A percentile compares a stretch with the other conserved stretches of the same genome.
These are phyloP conservation scores for Aureobasidium subglaciale DNA, from an alignment of 2,329 filamentous ascomycete genomes.

Conservation along the genomic window DNA sequence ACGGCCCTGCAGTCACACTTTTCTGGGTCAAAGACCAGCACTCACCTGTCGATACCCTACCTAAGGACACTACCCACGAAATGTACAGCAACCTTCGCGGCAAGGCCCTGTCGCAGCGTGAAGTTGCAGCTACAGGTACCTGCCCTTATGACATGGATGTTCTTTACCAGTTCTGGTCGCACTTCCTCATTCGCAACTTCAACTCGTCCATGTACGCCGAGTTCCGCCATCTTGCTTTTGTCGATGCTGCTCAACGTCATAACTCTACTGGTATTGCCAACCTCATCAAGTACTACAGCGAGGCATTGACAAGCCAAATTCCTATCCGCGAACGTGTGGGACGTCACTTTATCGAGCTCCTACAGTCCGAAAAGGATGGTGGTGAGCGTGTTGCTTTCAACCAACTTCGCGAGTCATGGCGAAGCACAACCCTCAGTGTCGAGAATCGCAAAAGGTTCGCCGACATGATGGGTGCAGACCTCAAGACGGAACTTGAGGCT, in stretches of 20 bases:
- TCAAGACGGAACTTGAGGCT: conserved; percentile 13
- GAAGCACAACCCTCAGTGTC: conserved; percentile 47
- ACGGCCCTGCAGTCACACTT: conserved; percentile 23
- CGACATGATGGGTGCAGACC: conserved; percentile 39
- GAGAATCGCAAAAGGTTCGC: conserved; percentile 52
- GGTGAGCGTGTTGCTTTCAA: conserved; percentile 42
- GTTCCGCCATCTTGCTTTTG: conserved; percentile 60
- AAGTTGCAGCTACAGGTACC: conserved; percentile 35
- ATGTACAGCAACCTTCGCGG: conserved; percentile 42
- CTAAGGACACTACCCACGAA: conserved; percentile 40
- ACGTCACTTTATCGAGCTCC: conserved; percentile 48
- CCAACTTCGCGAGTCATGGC: conserved; percentile 46
- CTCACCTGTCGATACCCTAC: conserved; percentile 35
- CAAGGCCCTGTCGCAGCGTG: conserved; percentile 45
- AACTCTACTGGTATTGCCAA: conserved; percentile 52
- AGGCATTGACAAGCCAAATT: conserved; percentile 46
- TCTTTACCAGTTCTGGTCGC: conserved; percentile 68
- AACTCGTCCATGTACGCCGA: conserved; percentile 69
- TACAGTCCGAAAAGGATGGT: conserved; percentile 40
- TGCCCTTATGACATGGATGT: conserved; percentile 55
- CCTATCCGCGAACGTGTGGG: conserved; percentile 48
- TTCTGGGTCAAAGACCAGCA: conserved; percentile 47
- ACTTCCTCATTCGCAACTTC: conserved; percentile 66
- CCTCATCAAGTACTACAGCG: conserved; percentile 60
- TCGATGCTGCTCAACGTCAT: conserved; percentile 50